These are phyloP conservation scores for Yamadazyma insecticola DNA, from an alignment of 805 yeast species.

Conservation along the genomic window DNA sequence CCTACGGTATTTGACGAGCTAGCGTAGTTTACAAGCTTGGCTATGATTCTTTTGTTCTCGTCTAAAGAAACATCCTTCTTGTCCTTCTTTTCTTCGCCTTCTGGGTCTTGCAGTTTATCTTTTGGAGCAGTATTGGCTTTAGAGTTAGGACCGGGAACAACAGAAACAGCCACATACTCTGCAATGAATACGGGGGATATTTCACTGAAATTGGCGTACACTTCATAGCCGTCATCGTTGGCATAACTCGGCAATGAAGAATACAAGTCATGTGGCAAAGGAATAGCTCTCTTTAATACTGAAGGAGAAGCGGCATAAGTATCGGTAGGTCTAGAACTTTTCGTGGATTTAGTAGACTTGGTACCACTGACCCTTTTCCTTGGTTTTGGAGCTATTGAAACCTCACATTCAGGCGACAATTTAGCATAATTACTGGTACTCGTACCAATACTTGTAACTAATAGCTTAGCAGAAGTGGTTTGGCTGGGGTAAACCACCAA, in stretches of 20 bases:
- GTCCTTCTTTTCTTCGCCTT: conserved; percentile 7
- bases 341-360: conserved; percentile 18
- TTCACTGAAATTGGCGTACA: conserved; percentile 43
- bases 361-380: conserved; percentile 25
- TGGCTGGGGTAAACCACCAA: conserved; percentile 66
- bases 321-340: conserved; percentile 16
- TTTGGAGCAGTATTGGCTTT: conserved; percentile 15
- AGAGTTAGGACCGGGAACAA: conserved; percentile 48
- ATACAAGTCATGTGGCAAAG: conserved; percentile 49
- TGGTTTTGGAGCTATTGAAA: conserved; percentile 68
- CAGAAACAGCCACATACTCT: conserved; percentile 47
- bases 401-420: conserved; percentile 60
- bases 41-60: conserved; percentile 45
- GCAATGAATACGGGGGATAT: conserved; percentile 28
- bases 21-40: conserved; percentile 42
- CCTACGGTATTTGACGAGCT: conserved; percentile 40
- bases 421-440: conserved; percentile 44
- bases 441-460: conserved; percentile 40
- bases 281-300: conserved; percentile 47
- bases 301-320: conserved; percentile 25
- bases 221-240: conserved; percentile 30
- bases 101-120: conserved; percentile 4
- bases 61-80: conserved; percentile 11
- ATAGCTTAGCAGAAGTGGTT: conserved; percentile 57
- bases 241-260: conserved; percentile 12